Percentiles rank a stretch among this genome's conserved stretches.
phyloP scores from a whole-genome alignment of 2,329 filamentous ascomycete species.

The Tolypocladium nubicola region DNA sequence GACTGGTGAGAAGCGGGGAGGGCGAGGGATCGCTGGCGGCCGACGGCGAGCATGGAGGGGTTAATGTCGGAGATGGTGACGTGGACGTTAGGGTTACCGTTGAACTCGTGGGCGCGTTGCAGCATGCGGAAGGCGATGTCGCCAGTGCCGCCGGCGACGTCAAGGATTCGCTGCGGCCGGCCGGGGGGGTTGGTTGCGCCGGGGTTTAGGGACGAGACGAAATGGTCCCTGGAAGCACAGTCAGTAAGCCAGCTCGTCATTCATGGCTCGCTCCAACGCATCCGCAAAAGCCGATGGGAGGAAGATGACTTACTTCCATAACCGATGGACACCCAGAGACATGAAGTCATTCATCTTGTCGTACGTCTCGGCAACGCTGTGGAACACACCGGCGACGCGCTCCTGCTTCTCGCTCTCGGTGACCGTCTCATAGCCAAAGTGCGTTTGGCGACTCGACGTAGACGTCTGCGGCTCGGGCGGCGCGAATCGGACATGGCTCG shows the following conservation, averaged over 20 bases:
- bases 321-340: conserved; percentile 90
- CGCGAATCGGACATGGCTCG: conserved; percentile 13
- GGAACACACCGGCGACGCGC: conserved; percentile 78
- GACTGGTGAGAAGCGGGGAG: conserved; percentile 44
- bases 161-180: conserved; percentile 64
- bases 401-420: conserved; percentile 65
- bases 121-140: conserved; percentile 97
- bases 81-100: conserved; percentile 60
- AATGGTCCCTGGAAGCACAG: conserved; percentile 55
- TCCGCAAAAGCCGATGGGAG: no score
- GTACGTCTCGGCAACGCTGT: conserved; percentile 87
- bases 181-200: conserved; percentile 43
- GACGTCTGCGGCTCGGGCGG: conserved; percentile 11
- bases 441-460: conserved; percentile 52
- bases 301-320: conserved; percentile 62
- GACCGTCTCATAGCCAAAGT: conserved; percentile 85
- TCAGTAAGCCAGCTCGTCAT: background rate
- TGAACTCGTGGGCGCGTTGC: conserved; percentile 75
- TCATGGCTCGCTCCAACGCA: background rate
- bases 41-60: conserved; percentile 84
- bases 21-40: conserved; percentile 61
- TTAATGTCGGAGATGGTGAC: conserved; percentile 97
- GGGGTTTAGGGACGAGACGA: conserved; percentile 83
- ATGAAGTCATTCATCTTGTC: conserved; percentile 99
- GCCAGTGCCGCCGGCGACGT: conserved; percentile 92